Base-by-base conservation (phyloP, 495 filamentous ascomycete species). In the Penicillium coffeae region DNA sequence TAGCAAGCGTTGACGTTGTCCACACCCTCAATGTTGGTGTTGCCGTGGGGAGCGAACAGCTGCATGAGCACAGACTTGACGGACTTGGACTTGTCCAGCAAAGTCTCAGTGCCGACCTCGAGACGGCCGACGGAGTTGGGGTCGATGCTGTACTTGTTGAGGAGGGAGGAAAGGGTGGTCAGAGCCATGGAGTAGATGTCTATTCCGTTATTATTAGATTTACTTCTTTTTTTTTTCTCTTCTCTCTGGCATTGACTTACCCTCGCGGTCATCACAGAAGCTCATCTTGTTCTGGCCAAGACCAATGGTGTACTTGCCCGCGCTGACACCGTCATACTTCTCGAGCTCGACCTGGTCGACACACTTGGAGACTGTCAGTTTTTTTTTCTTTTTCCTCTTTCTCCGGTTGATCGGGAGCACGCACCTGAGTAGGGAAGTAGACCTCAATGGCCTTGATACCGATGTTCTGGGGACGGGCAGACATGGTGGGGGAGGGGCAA, bases 51-150 rank as follows among this genome's bases (percentile, higher is more conserved):
- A 62, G 85, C 80, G 60, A 98, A 96, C 21, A 98, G 79, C 74
- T 96, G 93, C 93, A 98, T 98, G 54, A 97, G 73, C 42, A 98
- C 92, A n/a, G 91, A 88, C 82, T 98, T 98, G 78, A 98, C 93
- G 21, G 94, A 97, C 80, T 98, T 98, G 58, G 93, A 97, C 81
- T 98, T 98, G 80, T 98, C 93, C 63, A 98, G 79, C 34, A 98
- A 80, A 42, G 93, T 98, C 83, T 98, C 93, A 43, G 93, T 98
- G 62, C 93, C 93, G 56, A 98, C 93, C 74, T 98, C 93, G 57
- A 98, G 80, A 54, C 93, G 86, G 46, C 93, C 93, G 62, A 98
- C 88, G 48, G 86, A 83, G 68, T 85, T 85, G 55, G 85, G 78
- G 73, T 98, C 91, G 71, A 98, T 85, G 60, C 85, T 85, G 83